These are phyloP conservation scores for Stylosanthes scabra DNA, from an alignment of 331 rosid species.

Conservation along the genomic window DNA sequence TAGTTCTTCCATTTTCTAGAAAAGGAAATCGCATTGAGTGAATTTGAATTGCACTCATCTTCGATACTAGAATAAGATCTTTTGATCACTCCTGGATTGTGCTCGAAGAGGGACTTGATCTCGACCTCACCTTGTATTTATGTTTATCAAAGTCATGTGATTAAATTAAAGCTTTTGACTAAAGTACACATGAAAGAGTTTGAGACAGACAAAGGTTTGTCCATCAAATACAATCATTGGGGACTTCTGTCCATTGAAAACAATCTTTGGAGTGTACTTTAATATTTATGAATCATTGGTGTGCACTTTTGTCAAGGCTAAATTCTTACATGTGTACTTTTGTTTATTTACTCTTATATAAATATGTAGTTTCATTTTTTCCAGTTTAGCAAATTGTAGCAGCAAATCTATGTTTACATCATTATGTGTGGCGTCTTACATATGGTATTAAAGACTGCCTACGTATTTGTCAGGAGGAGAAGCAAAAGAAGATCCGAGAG, in stretches of 20 bases:
- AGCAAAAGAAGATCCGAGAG: slow-evolving; percentile 78
- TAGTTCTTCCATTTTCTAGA: background rate
- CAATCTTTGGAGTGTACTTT: too few relatives aligned
- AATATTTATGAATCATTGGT: too few relatives aligned
- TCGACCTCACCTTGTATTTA: slow-evolving; percentile 14
- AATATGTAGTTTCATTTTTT: background rate
- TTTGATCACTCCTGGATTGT: background rate
- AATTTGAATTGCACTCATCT: slow-evolving; percentile 19
- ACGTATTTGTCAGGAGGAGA: slow-evolving; percentile 62
- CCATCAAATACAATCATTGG: too few relatives aligned
- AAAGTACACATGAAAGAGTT: too few relatives aligned
- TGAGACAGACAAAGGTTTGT: too few relatives aligned
- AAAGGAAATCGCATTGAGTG: slow-evolving; percentile 21
- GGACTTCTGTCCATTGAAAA: too few relatives aligned
- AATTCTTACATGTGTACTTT: too few relatives aligned
- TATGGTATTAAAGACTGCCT: background rate
- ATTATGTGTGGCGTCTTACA: background rate
- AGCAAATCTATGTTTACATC: background rate
- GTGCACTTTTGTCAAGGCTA: too few relatives aligned
- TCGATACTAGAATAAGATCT: background rate
- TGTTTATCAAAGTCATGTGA: background rate
- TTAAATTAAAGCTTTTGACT: background rate
- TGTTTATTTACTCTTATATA: too few relatives aligned
- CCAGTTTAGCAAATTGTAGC: slow-evolving; percentile 1
- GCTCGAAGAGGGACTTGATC: background rate